Conservation (phyloP, 441 rosid species). For the Sinapis alba region DNA sequence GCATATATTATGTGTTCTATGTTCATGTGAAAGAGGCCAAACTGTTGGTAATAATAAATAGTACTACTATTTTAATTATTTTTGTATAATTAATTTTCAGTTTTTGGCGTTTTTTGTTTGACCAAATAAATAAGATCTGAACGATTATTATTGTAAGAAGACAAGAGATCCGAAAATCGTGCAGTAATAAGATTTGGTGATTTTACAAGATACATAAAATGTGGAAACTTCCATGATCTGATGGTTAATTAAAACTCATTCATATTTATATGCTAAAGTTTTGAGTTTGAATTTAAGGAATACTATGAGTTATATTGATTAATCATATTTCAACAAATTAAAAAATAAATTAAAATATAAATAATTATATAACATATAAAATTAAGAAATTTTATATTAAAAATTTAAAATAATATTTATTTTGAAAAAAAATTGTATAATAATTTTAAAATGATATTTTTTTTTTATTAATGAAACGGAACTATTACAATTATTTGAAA, state of each 20-base stretch:
- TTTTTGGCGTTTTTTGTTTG: background rate
- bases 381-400: too few relatives aligned
- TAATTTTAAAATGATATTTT: too few relatives aligned
- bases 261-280: too few relatives aligned
- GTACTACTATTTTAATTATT: background rate
- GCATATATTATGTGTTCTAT: background rate
- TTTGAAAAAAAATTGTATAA: too few relatives aligned
- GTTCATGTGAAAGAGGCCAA: background rate
- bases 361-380: too few relatives aligned
- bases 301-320: too few relatives aligned
- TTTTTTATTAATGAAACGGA: too few relatives aligned
- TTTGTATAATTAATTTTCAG: background rate
- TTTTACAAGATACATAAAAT: background rate
- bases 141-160: constrained; percentile 4
- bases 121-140: constrained; percentile 1
- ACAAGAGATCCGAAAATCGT: constrained; percentile 14
- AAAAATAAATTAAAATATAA: too few relatives aligned
- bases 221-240: background rate
- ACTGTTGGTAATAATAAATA: background rate
- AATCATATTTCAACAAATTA: too few relatives aligned
- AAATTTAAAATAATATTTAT: too few relatives aligned
- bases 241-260: background rate
- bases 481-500: too few relatives aligned
- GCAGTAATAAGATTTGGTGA: constrained; percentile 10
- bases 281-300: too few relatives aligned